Evolutionary conservation across 495 filamentous ascomycete species (phyloP).

Genomic region (Thermothielavioides terrestris): DNA sequence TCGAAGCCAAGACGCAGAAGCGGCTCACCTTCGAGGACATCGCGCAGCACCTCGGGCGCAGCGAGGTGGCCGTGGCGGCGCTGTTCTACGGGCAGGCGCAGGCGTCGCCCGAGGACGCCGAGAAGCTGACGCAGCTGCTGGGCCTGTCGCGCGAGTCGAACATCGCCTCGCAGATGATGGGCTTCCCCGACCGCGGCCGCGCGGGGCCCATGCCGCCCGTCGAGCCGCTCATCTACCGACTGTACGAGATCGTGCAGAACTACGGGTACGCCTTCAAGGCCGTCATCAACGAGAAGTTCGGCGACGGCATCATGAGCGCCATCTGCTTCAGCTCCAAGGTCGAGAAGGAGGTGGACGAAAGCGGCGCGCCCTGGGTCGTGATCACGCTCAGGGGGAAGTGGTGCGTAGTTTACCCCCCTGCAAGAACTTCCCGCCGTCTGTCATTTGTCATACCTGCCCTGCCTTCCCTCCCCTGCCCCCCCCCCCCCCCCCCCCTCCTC

Average conservation of each 20-base stretch:
- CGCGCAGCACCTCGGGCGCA: conserved; percentile 64
- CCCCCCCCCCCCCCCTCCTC: too few relatives aligned
- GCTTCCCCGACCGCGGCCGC: conserved; percentile 77
- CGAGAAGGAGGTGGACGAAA: conserved; percentile 86
- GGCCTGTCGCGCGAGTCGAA: conserved; percentile 46
- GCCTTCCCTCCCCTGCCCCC: too few relatives aligned
- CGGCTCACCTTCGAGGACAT: conserved; percentile 76
- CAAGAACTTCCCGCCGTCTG: background rate
- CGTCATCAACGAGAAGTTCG: conserved; percentile 96
- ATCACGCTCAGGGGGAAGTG: conserved; percentile 94
- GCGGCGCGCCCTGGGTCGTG: conserved; percentile 65
- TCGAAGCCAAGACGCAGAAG: conserved; percentile 69
- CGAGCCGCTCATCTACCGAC: conserved; percentile 85
- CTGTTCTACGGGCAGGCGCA: conserved; percentile 91
- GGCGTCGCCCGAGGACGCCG: conserved; percentile 69
- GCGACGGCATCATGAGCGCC: conserved; percentile 97
- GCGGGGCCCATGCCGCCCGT: conserved; percentile 86
- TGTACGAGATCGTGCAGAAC: conserved; percentile 97
- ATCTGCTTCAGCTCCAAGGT: conserved; percentile 90
- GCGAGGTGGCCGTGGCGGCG: conserved; percentile 84
- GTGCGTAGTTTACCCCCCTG: conserved; percentile 54
- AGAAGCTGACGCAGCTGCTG: conserved; percentile 60
- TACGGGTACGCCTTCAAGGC: conserved; percentile 98
- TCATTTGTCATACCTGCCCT: too few relatives aligned
- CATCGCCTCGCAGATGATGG: conserved; percentile 55